phyloP scores from a whole-genome alignment of 2,329 filamentous ascomycete species.

The Colletotrichum horii region DNA sequence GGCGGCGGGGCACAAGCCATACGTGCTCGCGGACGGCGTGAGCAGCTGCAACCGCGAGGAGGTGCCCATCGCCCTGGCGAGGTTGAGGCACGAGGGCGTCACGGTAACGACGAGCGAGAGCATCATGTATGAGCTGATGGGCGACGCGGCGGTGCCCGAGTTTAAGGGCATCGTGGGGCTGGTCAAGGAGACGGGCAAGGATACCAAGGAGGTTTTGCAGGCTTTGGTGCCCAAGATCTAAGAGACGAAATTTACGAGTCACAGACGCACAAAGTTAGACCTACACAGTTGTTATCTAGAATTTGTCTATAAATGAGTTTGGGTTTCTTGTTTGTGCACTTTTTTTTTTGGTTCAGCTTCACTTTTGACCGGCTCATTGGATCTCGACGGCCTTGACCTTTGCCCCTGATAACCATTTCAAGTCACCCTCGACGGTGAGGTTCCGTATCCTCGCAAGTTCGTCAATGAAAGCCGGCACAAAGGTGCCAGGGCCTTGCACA shows the following conservation, averaged over 20 bases:
- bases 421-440: slow-evolving; percentile 51
- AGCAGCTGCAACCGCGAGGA: slow-evolving; percentile 87
- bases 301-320: neutral
- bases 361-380: neutral
- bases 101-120: slow-evolving; percentile 87
- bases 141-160: slow-evolving; percentile 74
- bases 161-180: slow-evolving; percentile 77
- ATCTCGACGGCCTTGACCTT: slow-evolving; percentile 49
- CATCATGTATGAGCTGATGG: slow-evolving; percentile 87
- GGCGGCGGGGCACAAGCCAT: slow-evolving; percentile 77
- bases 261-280: neutral
- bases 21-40: slow-evolving; percentile 87
- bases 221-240: slow-evolving; percentile 69
- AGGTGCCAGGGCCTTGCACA: slow-evolving; percentile 82
- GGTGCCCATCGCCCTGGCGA: slow-evolving; percentile 76
- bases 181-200: slow-evolving; percentile 77
- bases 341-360: neutral
- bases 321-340: neutral
- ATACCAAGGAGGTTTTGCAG: slow-evolving; percentile 73
- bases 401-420: slow-evolving; percentile 56
- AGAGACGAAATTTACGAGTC: too few species aligned
- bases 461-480: slow-evolving; percentile 86
- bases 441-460: slow-evolving; percentile 60
- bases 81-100: slow-evolving; percentile 78
- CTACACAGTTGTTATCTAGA: neutral